Percentiles rank a stretch among this genome's conserved stretches.
phyloP scores from a whole-genome alignment of 352 stramenopile species.

The Pythium vanterpoolii region DNA sequence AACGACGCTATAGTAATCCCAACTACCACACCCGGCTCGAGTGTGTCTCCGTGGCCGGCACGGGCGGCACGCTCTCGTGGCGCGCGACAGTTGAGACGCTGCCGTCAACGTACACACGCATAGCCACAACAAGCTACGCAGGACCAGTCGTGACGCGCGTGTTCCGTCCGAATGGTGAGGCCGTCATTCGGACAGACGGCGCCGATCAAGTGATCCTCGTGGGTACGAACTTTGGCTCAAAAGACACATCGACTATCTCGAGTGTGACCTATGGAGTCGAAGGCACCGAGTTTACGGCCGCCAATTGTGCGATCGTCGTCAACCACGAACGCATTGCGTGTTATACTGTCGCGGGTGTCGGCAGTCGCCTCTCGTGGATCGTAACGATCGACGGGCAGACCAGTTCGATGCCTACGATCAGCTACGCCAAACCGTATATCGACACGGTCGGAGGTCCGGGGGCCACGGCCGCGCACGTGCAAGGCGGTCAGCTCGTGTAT shows the following conservation, averaged over 20 bases:
- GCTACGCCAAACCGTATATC: conserved; percentile 52
- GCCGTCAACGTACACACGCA: conserved; percentile 27
- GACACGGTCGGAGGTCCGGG: conserved; percentile 33
- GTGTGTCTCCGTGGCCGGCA: conserved; percentile 46
- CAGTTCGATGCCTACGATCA: conserved; percentile 52
- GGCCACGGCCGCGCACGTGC: conserved; percentile 24
- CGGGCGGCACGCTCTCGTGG: conserved; percentile 43
- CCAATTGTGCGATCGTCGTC: conserved; percentile 39
- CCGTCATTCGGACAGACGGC: conserved; percentile 45
- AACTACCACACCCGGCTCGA: conserved; percentile 44
- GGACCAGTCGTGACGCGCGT: conserved; percentile 55
- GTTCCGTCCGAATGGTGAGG: conserved; percentile 40
- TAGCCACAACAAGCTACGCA: conserved; percentile 47
- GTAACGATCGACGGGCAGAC: conserved; percentile 49
- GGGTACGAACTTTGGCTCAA: conserved; percentile 55
- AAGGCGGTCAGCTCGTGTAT: conserved; percentile 39
- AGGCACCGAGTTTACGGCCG: conserved; percentile 40
- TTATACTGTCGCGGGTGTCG: conserved; percentile 43
- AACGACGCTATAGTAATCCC: conserved; percentile 41
- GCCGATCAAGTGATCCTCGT: conserved; percentile 48
- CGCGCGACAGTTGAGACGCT: conserved; percentile 37
- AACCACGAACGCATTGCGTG: conserved; percentile 52
- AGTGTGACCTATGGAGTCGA: conserved; percentile 50
- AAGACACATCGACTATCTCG: conserved; percentile 29
- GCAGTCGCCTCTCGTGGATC: conserved; percentile 49